Evolutionary conservation across 495 filamentous ascomycete species (phyloP).

Genomic region (Xylaria acuta): DNA sequence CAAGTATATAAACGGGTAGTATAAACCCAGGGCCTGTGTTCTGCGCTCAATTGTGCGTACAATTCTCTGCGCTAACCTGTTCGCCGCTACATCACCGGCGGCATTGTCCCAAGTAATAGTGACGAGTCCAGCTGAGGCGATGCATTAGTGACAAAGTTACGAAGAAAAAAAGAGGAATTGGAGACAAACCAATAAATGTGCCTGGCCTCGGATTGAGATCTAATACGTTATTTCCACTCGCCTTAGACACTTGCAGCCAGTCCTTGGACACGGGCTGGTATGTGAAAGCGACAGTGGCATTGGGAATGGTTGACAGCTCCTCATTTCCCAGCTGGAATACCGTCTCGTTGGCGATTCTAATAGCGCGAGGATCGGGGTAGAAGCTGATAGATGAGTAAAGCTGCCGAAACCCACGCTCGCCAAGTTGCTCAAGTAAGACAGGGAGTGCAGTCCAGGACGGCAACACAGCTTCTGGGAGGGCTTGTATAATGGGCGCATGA

Average conservation of each 20-base stretch:
- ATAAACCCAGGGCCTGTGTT: not conserved
- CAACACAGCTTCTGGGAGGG: too few species aligned
- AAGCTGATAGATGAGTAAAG: slow-evolving; percentile 8
- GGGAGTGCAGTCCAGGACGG: not conserved
- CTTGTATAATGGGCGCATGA: too few species aligned
- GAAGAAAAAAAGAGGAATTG: too few species aligned
- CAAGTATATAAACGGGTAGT: slow-evolving; percentile 16
- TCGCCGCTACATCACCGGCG: too few species aligned
- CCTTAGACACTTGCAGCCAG: slow-evolving; percentile 7
- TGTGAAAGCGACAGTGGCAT: not conserved
- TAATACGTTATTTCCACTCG: not conserved
- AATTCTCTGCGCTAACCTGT: too few species aligned
- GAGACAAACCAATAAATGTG: not conserved
- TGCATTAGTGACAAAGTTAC: too few species aligned
- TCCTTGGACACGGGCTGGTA: slow-evolving; percentile 6
- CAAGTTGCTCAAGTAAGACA: not conserved
- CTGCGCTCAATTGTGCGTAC: not conserved
- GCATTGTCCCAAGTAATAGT: too few species aligned
- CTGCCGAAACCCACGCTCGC: not conserved
- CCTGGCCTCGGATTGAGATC: not conserved
- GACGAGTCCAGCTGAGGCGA: too few species aligned
- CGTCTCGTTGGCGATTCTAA: slow-evolving; percentile 8
- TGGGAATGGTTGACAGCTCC: not conserved
- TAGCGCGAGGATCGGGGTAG: not conserved
- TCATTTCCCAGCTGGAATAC: not conserved